phyloP scores from a whole-genome alignment of 169 alveolate species.

The Cryptosporidium canis region DNA sequence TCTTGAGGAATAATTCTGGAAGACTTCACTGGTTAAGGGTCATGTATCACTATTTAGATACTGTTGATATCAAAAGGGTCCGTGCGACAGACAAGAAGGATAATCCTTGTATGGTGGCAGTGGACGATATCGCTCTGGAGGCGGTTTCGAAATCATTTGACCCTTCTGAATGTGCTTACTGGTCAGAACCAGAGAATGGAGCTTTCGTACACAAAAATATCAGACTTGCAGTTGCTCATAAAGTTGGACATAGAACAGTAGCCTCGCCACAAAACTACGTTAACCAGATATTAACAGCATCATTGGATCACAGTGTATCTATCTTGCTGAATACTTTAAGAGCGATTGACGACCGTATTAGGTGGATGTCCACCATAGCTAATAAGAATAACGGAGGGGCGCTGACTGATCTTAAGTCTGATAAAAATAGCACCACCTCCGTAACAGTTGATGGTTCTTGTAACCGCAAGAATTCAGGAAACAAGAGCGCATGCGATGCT shows the following conservation, averaged over 20 bases:
- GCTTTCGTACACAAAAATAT: conserved; percentile 67
- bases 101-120: conserved; percentile 49
- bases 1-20: conserved; percentile 66
- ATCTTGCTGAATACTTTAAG: conserved; percentile 46
- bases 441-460: neutral
- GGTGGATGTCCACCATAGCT: conserved; percentile 68
- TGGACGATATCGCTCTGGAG: conserved; percentile 65
- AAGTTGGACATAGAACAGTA: conserved; percentile 68
- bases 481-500: neutral
- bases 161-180: conserved; percentile 72
- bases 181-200: conserved; percentile 73
- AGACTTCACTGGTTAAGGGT: conserved; percentile 70
- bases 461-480: neutral
- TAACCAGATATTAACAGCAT: conserved; percentile 57
- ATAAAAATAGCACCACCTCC: neutral
- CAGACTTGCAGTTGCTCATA: conserved; percentile 62
- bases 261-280: conserved; percentile 56
- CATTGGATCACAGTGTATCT: conserved; percentile 63
- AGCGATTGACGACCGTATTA: conserved; percentile 68
- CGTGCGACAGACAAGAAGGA: conserved; percentile 1
- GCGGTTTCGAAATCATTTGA: conserved; percentile 64
- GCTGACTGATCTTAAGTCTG: conserved; percentile 17
- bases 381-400: conserved; percentile 22
- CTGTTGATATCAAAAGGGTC: conserved; percentile 38
- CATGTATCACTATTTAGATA: conserved; percentile 54